Percentiles rank a stretch among this genome's conserved stretches.
Evolutionary conservation across 257 asterid species (phyloP).

Genomic region (Solanum lycopersicoides): DNA sequence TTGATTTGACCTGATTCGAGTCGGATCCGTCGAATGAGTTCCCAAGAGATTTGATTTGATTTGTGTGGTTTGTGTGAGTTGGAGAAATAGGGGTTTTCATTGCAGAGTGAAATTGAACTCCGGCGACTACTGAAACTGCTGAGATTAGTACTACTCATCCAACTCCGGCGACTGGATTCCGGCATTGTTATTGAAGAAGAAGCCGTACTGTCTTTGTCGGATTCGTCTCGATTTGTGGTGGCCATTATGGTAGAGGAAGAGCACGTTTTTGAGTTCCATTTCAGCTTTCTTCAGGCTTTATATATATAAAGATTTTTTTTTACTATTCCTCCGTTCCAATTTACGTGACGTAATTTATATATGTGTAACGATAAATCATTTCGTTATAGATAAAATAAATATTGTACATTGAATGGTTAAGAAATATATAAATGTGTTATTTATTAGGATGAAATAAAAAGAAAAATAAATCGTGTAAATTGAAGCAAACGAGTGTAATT

Average conservation of each 20-base stretch:
- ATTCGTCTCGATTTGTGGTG: constrained; percentile 24
- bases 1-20: constrained; percentile 27
- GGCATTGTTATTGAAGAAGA: constrained; percentile 35
- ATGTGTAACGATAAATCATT: too few species aligned
- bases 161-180: constrained; percentile 30
- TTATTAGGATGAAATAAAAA: accelerated
- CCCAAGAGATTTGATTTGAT: constrained; percentile 36
- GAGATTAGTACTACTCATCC: constrained; percentile 30
- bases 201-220: constrained; percentile 40
- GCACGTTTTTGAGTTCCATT: constrained; percentile 11
- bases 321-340: background rate
- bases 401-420: too few species aligned
- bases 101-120: constrained; percentile 21
- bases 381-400: too few species aligned
- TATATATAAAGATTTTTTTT: background rate
- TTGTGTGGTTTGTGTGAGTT: constrained; percentile 28
- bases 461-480: too few species aligned
- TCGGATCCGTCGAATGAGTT: constrained; percentile 30
- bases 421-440: too few species aligned
- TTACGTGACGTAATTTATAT: accelerated
- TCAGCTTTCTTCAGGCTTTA: constrained; percentile 15
- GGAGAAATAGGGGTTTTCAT: background rate
- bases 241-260: constrained; percentile 13
- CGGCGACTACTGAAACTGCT: constrained; percentile 34
- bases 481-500: background rate